phyloP scores from a whole-genome alignment of 805 yeast species.

The Candida patagonica region DNA sequence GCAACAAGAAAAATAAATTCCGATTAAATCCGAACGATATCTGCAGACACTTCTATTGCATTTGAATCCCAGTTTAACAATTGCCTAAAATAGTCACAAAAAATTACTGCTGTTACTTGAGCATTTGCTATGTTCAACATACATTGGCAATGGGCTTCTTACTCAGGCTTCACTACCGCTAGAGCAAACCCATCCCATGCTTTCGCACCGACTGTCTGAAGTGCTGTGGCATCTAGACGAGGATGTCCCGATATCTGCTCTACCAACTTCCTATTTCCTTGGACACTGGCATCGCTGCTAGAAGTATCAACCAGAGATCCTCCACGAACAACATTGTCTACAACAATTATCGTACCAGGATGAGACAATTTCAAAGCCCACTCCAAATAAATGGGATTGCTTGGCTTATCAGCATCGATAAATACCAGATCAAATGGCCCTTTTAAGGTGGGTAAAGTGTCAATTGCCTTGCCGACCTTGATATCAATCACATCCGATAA shows the following conservation, averaged over 20 bases:
- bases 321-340: slow-evolving; percentile 11
- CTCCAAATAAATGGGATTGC: slow-evolving; percentile 9
- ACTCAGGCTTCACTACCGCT: slow-evolving; percentile 9
- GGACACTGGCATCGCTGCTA: neutral
- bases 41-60: too few species aligned
- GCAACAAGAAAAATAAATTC: too few species aligned
- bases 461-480: slow-evolving; percentile 13
- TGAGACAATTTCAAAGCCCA: slow-evolving; percentile 11
- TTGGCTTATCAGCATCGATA: slow-evolving; percentile 13
- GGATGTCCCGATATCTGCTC: slow-evolving; percentile 8
- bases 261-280: slow-evolving; percentile 7
- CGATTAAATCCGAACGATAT: too few species aligned
- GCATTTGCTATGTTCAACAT: too few species aligned
- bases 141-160: too few species aligned
- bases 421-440: slow-evolving; percentile 9
- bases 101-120: too few species aligned
- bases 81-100: too few species aligned
- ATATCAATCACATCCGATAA: slow-evolving; percentile 12
- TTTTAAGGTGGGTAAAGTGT: slow-evolving; percentile 5
- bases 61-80: too few species aligned
- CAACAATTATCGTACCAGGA: slow-evolving; percentile 7
- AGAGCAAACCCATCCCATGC: slow-evolving; percentile 10
- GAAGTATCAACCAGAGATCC: slow-evolving; percentile 6
- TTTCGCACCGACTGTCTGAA: slow-evolving; percentile 12
- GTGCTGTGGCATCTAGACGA: slow-evolving; percentile 8